Base-by-base conservation (phyloP, 192 early-diverging fungal species). In the Podochytrium sp. region DNA sequence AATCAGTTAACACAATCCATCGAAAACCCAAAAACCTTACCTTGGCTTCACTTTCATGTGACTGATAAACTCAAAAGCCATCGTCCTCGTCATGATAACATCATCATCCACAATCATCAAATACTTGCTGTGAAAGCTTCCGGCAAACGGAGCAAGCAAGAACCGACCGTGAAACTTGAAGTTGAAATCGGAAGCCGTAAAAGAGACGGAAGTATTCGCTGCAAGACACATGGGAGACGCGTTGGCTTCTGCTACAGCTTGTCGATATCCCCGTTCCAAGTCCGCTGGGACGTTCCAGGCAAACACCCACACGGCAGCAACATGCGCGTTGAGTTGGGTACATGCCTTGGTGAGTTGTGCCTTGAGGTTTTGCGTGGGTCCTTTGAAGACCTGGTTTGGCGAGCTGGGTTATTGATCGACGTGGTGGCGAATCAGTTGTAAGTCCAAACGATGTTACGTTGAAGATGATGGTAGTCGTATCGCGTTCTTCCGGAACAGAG, bases 141-240 rank as follows among this genome's bases (percentile, higher is more conserved):
- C 43, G 10, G 60, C 35, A 53, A 71, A 59, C 3, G 52, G 52
- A 10, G 50, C 69, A n/a, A 71, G 53, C 14, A 71, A 34, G 40
- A 71, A 71, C 3, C 69, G 69, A 34, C 69, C 69, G 25, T 71
- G 69, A 41, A 71, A 71, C 40, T 71, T 71, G 56, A 29, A 71
- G 41, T 71, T 71, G 49, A 71, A 71, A 27, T 10, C 33, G 10
- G 67, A 69, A 18, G 6, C 34, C 0, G 67, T 69, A n/a, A 47
- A 47, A 7, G 43, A 12, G 43, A 47, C 43, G 7, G 43, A 47
- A 47, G 20, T 20, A 7, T 47, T 47, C 10, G 43, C 7, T 20
- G 43, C 43, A 20, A 47, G 10, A 47, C 43, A 47, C 20, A 12
- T 20, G 20, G 43, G 20, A 7, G 52, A 55, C 18, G 20, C n/a